Conservation (phyloP, 192 early-diverging fungal genomes). For the Geranomyces variabilis region DNA sequence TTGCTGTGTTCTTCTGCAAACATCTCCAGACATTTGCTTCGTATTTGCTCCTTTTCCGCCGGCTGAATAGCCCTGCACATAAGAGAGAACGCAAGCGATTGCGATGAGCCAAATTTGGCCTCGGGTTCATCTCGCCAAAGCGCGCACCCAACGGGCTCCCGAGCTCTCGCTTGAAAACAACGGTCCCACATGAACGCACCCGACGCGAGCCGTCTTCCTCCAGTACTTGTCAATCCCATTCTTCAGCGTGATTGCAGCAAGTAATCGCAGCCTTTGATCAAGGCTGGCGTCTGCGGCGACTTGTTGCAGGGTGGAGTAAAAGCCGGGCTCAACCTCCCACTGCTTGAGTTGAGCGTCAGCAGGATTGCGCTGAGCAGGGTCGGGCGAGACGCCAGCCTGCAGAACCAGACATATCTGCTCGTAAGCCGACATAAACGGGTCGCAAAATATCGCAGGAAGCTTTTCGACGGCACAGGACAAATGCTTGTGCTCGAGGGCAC, state of each 20-base stretch:
- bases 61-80: conserved; percentile 59
- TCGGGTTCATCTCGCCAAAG: no score
- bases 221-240: conserved; percentile 92
- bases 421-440: conserved; percentile 24
- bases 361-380: conserved; percentile 58
- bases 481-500: no score
- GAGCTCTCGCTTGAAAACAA: no score
- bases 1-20: conserved; percentile 65
- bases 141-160: no score
- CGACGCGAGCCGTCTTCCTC: conserved; percentile 66
- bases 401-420: conserved; percentile 34
- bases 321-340: conserved; percentile 74
- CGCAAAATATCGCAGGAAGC: no score
- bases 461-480: no score
- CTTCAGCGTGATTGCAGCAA: conserved; percentile 82
- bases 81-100: neutral
- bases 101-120: no score
- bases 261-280: conserved; percentile 67
- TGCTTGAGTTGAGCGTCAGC: conserved; percentile 70
- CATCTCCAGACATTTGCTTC: conserved; percentile 61
- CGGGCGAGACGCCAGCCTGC: conserved; percentile 67
- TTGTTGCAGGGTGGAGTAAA: conserved; percentile 72
- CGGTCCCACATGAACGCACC: no score
- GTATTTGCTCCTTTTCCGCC: conserved; percentile 75
- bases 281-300: conserved; percentile 73